These are phyloP conservation scores for Quercus alba DNA, from an alignment of 306 rosid genomes.

Conservation along the genomic window DNA sequence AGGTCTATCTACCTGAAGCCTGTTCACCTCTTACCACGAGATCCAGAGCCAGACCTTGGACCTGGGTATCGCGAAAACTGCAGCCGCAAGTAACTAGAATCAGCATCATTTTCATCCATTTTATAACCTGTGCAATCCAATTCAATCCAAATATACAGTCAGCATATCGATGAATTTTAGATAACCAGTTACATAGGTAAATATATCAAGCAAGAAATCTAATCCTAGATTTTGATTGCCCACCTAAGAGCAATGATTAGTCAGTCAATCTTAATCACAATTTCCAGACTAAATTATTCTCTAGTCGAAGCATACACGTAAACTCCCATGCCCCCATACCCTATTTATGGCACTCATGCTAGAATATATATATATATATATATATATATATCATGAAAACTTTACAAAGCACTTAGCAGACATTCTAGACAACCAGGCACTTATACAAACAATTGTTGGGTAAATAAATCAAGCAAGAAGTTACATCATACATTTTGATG, in stretches of 20 bases:
- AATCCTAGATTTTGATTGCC: conserved; percentile 1
- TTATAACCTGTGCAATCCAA: conserved; percentile 52
- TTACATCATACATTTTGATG: background rate
- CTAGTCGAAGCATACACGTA: background rate
- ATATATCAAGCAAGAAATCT: background rate
- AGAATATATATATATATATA: background rate
- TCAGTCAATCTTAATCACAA: background rate
- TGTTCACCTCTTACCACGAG: conserved; percentile 65
- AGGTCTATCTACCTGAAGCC: conserved; percentile 14
- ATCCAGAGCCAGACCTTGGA: conserved; percentile 64
- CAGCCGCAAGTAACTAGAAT: conserved; percentile 69
- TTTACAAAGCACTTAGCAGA: background rate
- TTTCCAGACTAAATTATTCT: background rate
- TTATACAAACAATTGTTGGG: background rate
- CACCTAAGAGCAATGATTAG: background rate
- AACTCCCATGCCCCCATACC: background rate
- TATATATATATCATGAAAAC: background rate
- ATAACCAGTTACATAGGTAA: background rate
- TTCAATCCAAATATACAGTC: conserved; percentile 30
- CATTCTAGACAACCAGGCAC: background rate
- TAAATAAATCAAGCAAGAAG: background rate
- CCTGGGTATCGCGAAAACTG: conserved; percentile 95
- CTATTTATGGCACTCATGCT: background rate
- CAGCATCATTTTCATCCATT: conserved; percentile 65
- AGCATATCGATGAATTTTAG: conserved; percentile 18